Evolutionary conservation across 2,329 filamentous ascomycete genomes (phyloP), one percentile per base, ranked within the genome.

Genomic region (Xylaria arbuscula): DNA sequence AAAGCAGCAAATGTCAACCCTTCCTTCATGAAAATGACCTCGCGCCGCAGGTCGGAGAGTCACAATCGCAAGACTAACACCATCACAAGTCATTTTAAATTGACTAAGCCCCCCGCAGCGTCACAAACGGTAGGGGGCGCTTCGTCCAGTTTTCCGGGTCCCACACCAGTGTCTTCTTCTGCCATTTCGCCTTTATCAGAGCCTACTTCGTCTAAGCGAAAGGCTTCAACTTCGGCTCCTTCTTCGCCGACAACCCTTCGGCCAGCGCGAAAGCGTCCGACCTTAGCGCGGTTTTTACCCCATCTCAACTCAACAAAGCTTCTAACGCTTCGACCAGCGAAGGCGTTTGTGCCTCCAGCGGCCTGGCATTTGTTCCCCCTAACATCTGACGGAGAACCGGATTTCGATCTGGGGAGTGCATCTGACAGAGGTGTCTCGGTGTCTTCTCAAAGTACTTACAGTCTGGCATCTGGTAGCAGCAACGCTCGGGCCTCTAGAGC

Each of bases 401-500:
- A 38, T 9, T 42, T 38, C 1, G n/a, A 17, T n/a, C 34, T 58
- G 7, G 58, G 38, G 24, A 48, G 59, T 22, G 38, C 36, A 6
- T 50, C 53, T 5, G 53, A 59, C 13, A 58, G 59, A 36, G 51
- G 59, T 34, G n/a, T n/a, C 36, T 62, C 53, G 3, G 13, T 67
- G 15, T 53, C 53, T 28, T 58, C 45, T 32, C 45, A 24, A 53
- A 53, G 34, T n/a, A 58, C 58, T 8, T 2, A 53, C 64, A 67
- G 22, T 36, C 32, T 47, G 24, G 38, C 34, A 57, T 47, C 53
- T 48, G 9, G 34, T 34, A 17, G n/a, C 24, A 32, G 17, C 15
- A 54, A 38, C 0, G 15, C 53, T 54, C 59, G 53, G 24, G 59
- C 53, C n/a, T 15, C 36, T 4, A 17, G 47, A 53, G 45, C 28